Conservation (phyloP, 495 filamentous ascomycete genomes). For the Penicillium daleae region DNA sequence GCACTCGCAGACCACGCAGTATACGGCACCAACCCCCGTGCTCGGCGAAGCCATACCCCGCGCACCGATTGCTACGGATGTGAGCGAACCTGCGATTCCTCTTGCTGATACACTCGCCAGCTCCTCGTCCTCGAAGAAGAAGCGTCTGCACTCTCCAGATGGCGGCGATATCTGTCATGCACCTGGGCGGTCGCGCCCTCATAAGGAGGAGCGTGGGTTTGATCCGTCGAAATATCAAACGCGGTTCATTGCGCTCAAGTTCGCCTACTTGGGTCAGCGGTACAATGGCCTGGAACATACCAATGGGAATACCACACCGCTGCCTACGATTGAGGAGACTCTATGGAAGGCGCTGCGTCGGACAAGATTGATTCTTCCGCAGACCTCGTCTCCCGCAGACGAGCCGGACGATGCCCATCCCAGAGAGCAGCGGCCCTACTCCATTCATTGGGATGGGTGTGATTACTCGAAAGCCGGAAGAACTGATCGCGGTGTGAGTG, state of each 20-base stretch:
- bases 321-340: conserved; percentile 87
- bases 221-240: conserved; percentile 82
- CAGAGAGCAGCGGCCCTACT: conserved; percentile 38
- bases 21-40: conserved; percentile 24
- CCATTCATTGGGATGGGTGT: conserved; percentile 73
- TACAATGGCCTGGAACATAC: conserved; percentile 94
- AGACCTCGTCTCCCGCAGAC: conserved; percentile 41
- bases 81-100: conserved; percentile 29
- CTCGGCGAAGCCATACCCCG: conserved; percentile 7
- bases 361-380: conserved; percentile 77
- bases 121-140: conserved; percentile 21
- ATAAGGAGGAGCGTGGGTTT: conserved; percentile 55
- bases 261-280: conserved; percentile 86
- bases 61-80: conserved; percentile 25
- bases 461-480: conserved; percentile 94
- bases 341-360: conserved; percentile 87
- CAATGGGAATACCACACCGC: conserved; percentile 61
- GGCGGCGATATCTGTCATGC: conserved; percentile 36
- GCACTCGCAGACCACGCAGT: conserved; percentile 49
- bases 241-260: conserved; percentile 84
- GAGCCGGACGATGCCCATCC: conserved; percentile 32
- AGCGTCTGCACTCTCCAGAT: conserved; percentile 26
- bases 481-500: conserved; percentile 91
- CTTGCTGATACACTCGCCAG: conserved; percentile 6
- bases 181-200: conserved; percentile 27